These are phyloP conservation scores for Salvia rosmarinus DNA, from an alignment of 257 asterid species.

Conservation along the genomic window DNA sequence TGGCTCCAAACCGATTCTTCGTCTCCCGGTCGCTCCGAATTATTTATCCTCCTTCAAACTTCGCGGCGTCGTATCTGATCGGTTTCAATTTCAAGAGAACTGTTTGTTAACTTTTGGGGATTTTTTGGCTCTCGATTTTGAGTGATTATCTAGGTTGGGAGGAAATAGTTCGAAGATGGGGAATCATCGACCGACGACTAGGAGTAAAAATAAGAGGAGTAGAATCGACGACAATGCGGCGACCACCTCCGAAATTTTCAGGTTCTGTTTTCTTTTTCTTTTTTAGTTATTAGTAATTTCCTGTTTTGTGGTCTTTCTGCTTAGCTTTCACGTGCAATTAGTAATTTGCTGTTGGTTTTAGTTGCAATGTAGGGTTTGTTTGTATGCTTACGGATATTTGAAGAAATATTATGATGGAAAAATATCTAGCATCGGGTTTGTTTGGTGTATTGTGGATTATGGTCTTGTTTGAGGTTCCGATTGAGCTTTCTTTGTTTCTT, in stretches of 20 bases:
- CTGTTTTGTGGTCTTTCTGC: neutral
- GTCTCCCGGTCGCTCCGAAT: constrained; percentile 36
- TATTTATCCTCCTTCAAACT: constrained; percentile 10
- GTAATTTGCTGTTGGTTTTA: neutral
- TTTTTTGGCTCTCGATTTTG: neutral
- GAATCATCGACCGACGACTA: constrained; percentile 78
- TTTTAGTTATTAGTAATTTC: neutral
- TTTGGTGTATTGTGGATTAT: constrained; percentile 3
- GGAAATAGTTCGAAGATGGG: constrained; percentile 54
- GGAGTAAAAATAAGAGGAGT: constrained; percentile 85
- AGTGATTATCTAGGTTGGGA: constrained; percentile 34
- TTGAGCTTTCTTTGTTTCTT: neutral
- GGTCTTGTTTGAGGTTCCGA: constrained; percentile 5
- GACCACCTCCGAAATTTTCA: constrained; percentile 58
- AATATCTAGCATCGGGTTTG: neutral
- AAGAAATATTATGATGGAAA: neutral
- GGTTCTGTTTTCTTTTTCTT: constrained; percentile 41
- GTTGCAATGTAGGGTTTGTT: constrained; percentile 13
- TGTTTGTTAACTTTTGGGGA: constrained; percentile 6
- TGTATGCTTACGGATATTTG: constrained; percentile 3
- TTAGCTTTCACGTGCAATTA: constrained; percentile 13
- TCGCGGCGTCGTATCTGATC: constrained; percentile 22
- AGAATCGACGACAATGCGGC: constrained; percentile 73
- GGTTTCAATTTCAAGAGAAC: constrained; percentile 25
- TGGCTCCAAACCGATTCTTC: constrained; percentile 21